Base-by-base conservation (phyloP, 2,329 filamentous ascomycete species). In the Annulohypoxylon truncatum region DNA sequence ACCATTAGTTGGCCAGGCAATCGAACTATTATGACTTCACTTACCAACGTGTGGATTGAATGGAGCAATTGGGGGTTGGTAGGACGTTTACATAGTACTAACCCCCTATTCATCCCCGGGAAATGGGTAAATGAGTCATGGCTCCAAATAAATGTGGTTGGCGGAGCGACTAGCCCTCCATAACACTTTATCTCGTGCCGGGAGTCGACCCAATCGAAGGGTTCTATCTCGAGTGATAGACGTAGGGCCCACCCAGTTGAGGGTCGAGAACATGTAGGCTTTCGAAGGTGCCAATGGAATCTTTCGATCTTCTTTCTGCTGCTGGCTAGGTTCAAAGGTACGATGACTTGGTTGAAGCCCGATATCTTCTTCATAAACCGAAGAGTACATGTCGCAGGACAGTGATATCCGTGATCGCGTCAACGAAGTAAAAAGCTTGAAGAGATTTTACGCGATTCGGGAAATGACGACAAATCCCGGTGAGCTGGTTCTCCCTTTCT, bases 151-250 rank as follows among this genome's bases (percentile, higher is more conserved):
- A 53, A 57, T 44, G 29, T 52, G 59, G 60, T 63, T 61, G 66
- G 56, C 63, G 50, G 63, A 61, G 55, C 52, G 63, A 66, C 63
- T 48, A 40, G 52, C 50, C 44, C 61, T 53, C 40, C 33, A 31
- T 15, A 54, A 54, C 29, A 29, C 47, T 59, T 65, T 44, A 55
- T 64, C 56, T 50, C 51, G 65, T 29, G 55, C 51, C 55, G 50
- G 53, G 18, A 56, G 51, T 33, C 35, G 63, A 67, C 60, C 56
- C 61, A 67, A 67, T 67, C 60, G 54, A 66, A 50, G 42, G 44
- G 54, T 60, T 60, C 42, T 44, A 59, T 22, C 55, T 42, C 44
- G 26, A 44, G 13, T 46, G 40, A 62, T 61, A 38, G 31, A 26
- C 13, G 53, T 44, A 53, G 52, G 59, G 24, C 38, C 56, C 66